Evolutionary conservation across 768 basidiomycete species (phyloP).

Genomic region (Trametes cubensis): DNA sequence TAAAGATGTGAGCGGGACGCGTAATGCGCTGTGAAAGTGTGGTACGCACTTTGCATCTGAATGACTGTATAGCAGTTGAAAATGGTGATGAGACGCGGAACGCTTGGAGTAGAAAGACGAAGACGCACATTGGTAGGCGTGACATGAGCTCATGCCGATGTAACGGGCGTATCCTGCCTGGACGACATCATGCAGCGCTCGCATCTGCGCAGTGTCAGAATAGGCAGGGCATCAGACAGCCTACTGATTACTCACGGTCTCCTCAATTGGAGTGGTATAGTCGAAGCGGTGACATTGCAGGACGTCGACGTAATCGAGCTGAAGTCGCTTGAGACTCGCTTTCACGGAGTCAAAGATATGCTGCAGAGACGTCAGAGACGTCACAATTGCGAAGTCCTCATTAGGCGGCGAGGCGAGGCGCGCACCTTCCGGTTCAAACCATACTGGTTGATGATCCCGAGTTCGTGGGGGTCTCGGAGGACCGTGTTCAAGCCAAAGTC

Average conservation of each 20-base stretch:
- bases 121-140: conserved; percentile 38
- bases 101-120: not conserved
- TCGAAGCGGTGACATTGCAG: conserved; percentile 48
- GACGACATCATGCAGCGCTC: conserved; percentile 50
- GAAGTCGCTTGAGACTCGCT: conserved; percentile 42
- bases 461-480: conserved; percentile 25
- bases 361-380: not conserved
- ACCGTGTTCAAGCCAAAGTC: conserved; percentile 1
- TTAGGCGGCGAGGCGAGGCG: not conserved
- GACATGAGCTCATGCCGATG: conserved; percentile 43
- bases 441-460: conserved; percentile 42
- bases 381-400: conserved; percentile 15
- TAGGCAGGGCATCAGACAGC: not conserved
- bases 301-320: conserved; percentile 59
- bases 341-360: conserved; percentile 24
- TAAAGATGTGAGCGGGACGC: not conserved
- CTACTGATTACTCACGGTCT: conserved; percentile 26
- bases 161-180: conserved; percentile 47
- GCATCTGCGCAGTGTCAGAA: conserved; percentile 35
- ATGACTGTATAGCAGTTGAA: conserved; percentile 28
- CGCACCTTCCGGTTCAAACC: conserved; percentile 45
- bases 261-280: conserved; percentile 44
- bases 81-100: not conserved
- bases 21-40: not conserved
- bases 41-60: conserved; percentile 34